Evolutionary conservation across 2,329 filamentous ascomycete species (phyloP).

Genomic region (Diplodia scrobiculata): DNA sequence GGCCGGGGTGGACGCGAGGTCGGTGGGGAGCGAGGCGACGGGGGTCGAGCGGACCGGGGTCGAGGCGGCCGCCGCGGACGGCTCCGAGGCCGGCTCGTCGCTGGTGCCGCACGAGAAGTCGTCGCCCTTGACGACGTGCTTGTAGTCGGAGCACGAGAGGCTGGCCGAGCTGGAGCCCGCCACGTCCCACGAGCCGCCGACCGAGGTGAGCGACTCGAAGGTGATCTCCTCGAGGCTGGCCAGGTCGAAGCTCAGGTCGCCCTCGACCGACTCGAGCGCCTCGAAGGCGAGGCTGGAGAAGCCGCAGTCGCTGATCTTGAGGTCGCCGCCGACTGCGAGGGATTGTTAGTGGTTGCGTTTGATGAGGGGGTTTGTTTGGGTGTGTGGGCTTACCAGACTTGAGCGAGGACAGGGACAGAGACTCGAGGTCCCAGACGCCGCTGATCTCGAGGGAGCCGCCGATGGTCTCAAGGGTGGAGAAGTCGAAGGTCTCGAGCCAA

Average conservation of each 20-base stretch:
- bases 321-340: constrained; percentile 11
- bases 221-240: background rate
- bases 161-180: background rate
- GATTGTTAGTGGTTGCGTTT: background rate
- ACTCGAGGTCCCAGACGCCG: constrained; percentile 9
- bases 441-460: constrained; percentile 19
- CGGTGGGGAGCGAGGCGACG: background rate
- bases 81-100: background rate
- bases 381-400: background rate
- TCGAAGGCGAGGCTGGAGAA: constrained; percentile 24
- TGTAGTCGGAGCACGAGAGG: constrained; percentile 1
- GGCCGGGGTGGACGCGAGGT: constrained; percentile 17
- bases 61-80: background rate
- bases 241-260: constrained; percentile 1
- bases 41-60: constrained; percentile 16
- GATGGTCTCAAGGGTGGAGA: constrained; percentile 14
- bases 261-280: constrained; percentile 32
- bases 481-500: constrained; percentile 16
- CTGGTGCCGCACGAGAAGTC: constrained; percentile 1
- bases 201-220: constrained; percentile 1
- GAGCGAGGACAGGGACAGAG: constrained; percentile 20
- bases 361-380: background rate
- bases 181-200: constrained; percentile 17
- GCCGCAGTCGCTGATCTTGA: constrained; percentile 17
- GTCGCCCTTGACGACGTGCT: constrained; percentile 13